Conservation (phyloP, 805 yeast genomes). For the Myxozyma mucilagina region DNA sequence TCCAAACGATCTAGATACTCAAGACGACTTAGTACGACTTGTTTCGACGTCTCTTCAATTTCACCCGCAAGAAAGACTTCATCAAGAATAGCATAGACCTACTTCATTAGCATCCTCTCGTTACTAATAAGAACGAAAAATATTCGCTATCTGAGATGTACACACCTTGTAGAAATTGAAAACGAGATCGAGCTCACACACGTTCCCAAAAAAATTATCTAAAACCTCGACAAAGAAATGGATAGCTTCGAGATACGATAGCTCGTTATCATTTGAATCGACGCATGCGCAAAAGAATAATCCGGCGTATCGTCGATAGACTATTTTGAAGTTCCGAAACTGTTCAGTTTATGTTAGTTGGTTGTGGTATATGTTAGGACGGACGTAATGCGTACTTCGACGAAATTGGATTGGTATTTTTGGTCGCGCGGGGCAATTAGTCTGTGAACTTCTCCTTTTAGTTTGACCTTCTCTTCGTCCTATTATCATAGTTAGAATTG, state of each 20-base stretch:
- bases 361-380: conserved; percentile 34
- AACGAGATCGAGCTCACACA: conserved; percentile 90
- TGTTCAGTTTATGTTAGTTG: conserved; percentile 10
- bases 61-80: conserved; percentile 91
- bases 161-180: conserved; percentile 77
- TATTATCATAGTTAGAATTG: conserved; percentile 15
- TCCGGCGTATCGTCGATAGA: conserved; percentile 90
- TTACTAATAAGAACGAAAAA: too few relatives aligned
- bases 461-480: conserved; percentile 49
- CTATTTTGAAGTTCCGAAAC: conserved; percentile 63
- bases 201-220: conserved; percentile 83
- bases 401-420: conserved; percentile 78
- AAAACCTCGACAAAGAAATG: conserved; percentile 87
- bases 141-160: not conserved
- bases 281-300: conserved; percentile 82
- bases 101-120: not conserved
- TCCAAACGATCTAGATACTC: conserved; percentile 64
- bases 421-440: conserved; percentile 80
- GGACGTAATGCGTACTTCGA: conserved; percentile 46
- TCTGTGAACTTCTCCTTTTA: conserved; percentile 69
- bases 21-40: conserved; percentile 62
- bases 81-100: conserved; percentile 71
- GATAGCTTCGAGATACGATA: conserved; percentile 76
- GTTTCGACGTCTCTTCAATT: conserved; percentile 79
- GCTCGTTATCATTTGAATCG: conserved; percentile 77